Base-by-base conservation (phyloP, 345 rosid genomes). In the Syzygium aqueum region DNA sequence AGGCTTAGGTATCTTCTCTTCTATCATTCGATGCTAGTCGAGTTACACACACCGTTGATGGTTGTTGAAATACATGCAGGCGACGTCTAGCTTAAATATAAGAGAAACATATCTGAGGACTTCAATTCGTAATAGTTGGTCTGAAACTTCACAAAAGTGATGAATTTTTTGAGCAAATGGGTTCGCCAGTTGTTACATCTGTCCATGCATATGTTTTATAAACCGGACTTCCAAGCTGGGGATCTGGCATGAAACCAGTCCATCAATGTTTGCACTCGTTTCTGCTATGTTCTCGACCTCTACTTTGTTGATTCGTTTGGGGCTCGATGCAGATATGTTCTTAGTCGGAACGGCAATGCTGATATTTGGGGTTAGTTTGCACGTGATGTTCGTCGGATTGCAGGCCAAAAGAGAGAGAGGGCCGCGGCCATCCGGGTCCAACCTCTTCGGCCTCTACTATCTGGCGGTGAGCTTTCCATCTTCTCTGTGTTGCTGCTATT, bases 311-410 rank as follows among this genome's bases (percentile, higher is more conserved):
- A 52, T 49, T 52, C 11, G 8, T 59, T 84, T 25, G 52, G 46
- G 49, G 49, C 43, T 73, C 49, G 30, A n/a, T 90, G 92, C 95
- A 94, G 98, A 94, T 90, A 93, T 93, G 94, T 93, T 90, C 90
- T 86, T 94, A 86, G 89, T 94, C 9, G 98, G 98, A 85, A 94
- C 92, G 19, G 95, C 97, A 40, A 87, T 96, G 94, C 84, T 95
- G 85, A 87, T 91, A 11, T 91, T 95, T 51, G 97, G 98, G 59
- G 90, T 93, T 63, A 95, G 95, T 85, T 33, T 96, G 85, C 87
- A 94, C 84, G 89, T 86, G 59, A 93, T 94, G 93, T 96, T 95
- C 88, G 93, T 96, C 59, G 93, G 94, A 83, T 89, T 92, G 40
- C 91, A 87, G 89, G 88, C 80, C n/a, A 51, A 57, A 51, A 14